These are phyloP conservation scores for Phaffia australis DNA, from an alignment of 768 basidiomycete genomes.

Conservation along the genomic window DNA sequence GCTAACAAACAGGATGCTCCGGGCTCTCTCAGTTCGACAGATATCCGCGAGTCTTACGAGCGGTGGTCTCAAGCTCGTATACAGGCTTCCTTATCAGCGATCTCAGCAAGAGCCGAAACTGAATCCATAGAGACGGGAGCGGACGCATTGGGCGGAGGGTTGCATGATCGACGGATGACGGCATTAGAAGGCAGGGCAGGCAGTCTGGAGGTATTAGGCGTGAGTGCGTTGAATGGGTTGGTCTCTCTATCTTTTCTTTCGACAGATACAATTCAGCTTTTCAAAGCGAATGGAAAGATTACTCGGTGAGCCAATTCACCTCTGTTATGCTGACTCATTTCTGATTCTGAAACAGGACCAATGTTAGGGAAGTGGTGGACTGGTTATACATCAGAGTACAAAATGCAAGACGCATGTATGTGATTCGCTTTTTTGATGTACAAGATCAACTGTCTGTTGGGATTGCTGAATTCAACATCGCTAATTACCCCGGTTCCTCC, in stretches of 20 bases:
- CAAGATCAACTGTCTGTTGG: too few species aligned
- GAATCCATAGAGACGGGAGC: neutral
- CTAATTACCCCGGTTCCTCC: too few species aligned
- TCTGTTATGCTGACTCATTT: neutral
- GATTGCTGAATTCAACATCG: too few species aligned
- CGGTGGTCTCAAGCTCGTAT: constrained; percentile 35
- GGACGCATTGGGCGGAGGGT: constrained; percentile 8
- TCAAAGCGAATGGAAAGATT: neutral
- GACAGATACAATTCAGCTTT: too few species aligned
- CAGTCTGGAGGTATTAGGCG: constrained; percentile 23
- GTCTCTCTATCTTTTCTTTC: neutral
- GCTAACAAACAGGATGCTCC: constrained; percentile 94
- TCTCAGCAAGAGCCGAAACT: neutral
- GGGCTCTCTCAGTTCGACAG: constrained; percentile 67
- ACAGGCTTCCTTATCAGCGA: neutral
- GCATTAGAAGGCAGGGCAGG: constrained; percentile 20
- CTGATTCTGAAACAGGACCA: neutral
- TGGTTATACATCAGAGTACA: constrained; percentile 16
- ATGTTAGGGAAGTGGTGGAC: constrained; percentile 17
- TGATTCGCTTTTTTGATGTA: neutral
- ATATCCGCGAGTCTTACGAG: constrained; percentile 61
- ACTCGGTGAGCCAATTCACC: neutral
- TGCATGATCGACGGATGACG: neutral
- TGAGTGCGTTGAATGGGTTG: constrained; percentile 22
- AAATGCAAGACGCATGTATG: constrained; percentile 13